These are phyloP conservation scores for Stephanocyclus meneghinianus DNA, from an alignment of 352 stramenopile species.

Conservation along the genomic window DNA sequence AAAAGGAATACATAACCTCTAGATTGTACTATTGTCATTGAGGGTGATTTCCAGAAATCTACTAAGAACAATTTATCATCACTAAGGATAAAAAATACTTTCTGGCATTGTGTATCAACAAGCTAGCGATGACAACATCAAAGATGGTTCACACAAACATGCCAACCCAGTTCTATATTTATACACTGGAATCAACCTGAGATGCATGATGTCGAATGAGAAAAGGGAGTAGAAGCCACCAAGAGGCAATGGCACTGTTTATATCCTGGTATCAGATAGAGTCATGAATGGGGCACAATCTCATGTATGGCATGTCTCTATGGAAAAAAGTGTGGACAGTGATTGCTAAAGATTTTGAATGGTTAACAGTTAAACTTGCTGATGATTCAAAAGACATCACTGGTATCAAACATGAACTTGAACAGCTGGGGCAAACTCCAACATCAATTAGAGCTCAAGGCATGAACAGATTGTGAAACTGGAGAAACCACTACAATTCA, in stretches of 20 bases:
- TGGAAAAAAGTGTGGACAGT: too few species aligned
- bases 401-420: too few species aligned
- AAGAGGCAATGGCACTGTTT: constrained; percentile 40
- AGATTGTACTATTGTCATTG: constrained; percentile 34
- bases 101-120: constrained; percentile 24
- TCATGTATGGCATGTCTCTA: too few species aligned
- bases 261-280: background rate
- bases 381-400: too few species aligned
- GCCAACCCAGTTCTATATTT: constrained; percentile 35
- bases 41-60: constrained; percentile 21
- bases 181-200: constrained; percentile 16
- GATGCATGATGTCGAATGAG: constrained; percentile 28
- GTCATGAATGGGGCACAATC: too few species aligned
- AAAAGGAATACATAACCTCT: constrained; percentile 10
- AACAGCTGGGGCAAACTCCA: too few species aligned
- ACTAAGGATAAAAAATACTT: background rate
- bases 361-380: too few species aligned
- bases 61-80: background rate
- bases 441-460: too few species aligned
- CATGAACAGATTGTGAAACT: too few species aligned
- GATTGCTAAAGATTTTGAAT: too few species aligned
- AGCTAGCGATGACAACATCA: constrained; percentile 29
- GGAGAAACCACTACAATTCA: too few species aligned
- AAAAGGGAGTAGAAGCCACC: constrained; percentile 21
- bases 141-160: constrained; percentile 9